Percentiles rank a stretch among this genome's conserved stretches.
Evolutionary conservation across 148 eudicot species (phyloP).

Genomic region (Bassia scoparia): DNA sequence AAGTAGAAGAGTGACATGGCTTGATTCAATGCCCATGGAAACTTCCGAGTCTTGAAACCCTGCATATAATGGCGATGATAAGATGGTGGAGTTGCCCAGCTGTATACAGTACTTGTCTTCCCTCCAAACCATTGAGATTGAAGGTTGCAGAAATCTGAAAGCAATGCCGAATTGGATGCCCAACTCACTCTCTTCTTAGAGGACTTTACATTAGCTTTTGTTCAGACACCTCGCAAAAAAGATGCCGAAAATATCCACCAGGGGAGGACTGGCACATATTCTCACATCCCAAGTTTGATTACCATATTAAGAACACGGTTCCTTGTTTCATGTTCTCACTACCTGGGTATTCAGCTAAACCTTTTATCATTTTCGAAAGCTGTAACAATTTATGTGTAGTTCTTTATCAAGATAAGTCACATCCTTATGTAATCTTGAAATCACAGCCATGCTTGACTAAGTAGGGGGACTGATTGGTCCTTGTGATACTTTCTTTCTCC

Average conservation of each 20-base stretch:
- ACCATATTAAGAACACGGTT: too few relatives aligned
- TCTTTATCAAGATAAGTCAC: too few relatives aligned
- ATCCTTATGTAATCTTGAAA: too few relatives aligned
- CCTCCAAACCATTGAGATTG: not conserved
- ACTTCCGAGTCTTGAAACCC: not conserved
- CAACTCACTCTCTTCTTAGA: not conserved
- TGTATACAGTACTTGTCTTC: not conserved
- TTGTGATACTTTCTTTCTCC: too few relatives aligned
- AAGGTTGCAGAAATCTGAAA: not conserved
- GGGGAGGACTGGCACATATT: not conserved
- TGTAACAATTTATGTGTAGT: too few relatives aligned
- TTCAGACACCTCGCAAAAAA: not conserved
- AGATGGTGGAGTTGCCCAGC: not conserved
- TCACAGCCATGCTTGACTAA: too few relatives aligned
- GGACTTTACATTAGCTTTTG: not conserved
- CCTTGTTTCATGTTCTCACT: too few relatives aligned
- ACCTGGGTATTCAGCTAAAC: too few relatives aligned
- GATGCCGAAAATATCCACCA: not conserved
- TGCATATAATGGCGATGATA: not conserved
- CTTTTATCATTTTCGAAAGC: too few relatives aligned
- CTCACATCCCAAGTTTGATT: too few relatives aligned
- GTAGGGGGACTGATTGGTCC: too few relatives aligned
- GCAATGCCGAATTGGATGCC: constrained; percentile 1
- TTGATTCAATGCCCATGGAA: not conserved
- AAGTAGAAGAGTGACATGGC: too few relatives aligned